phyloP scores from a whole-genome alignment of 2,329 filamentous ascomycete genomes.

The Anthostomella pinea region DNA sequence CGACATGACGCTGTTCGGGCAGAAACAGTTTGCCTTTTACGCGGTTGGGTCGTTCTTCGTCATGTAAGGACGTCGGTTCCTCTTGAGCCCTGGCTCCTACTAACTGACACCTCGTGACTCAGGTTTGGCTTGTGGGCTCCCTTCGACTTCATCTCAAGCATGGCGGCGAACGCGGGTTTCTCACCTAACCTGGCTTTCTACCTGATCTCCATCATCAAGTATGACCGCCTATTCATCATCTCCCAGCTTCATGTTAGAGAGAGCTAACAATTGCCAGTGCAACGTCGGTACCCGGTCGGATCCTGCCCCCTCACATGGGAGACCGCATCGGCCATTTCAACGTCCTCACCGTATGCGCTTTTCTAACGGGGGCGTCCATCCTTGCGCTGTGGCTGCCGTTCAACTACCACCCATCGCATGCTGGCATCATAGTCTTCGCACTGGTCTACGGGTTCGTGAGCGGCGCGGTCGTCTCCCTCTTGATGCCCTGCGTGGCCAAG shows the following conservation, averaged over 20 bases:
- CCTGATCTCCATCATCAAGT: constrained; percentile 26
- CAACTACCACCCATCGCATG: constrained; percentile 25
- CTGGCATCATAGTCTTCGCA: constrained; percentile 28
- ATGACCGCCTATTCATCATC: constrained; percentile 13
- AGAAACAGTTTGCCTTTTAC: constrained; percentile 26
- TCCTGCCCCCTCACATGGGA: neutral
- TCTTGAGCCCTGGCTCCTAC: too few species aligned
- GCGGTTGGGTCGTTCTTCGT: constrained; percentile 24
- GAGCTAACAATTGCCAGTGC: neutral
- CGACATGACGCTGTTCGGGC: constrained; percentile 24
- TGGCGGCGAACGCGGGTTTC: constrained; percentile 6
- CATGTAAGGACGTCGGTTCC: constrained; percentile 5
- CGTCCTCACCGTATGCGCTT: neutral
- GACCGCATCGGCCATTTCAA: neutral
- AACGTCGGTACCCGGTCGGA: neutral
- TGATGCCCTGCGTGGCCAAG: constrained; percentile 32
- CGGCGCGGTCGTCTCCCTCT: constrained; percentile 26
- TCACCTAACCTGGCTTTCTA: constrained; percentile 6
- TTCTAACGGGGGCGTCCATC: constrained; percentile 10
- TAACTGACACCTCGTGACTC: neutral
- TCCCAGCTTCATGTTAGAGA: neutral
- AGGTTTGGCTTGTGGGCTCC: constrained; percentile 19
- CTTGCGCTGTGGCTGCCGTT: constrained; percentile 30
- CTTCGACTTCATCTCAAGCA: constrained; percentile 6
- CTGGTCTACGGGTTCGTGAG: constrained; percentile 29